Evolutionary conservation across 2,329 filamentous ascomycete genomes (phyloP).

Genomic region (Pleomassaria siparia): DNA sequence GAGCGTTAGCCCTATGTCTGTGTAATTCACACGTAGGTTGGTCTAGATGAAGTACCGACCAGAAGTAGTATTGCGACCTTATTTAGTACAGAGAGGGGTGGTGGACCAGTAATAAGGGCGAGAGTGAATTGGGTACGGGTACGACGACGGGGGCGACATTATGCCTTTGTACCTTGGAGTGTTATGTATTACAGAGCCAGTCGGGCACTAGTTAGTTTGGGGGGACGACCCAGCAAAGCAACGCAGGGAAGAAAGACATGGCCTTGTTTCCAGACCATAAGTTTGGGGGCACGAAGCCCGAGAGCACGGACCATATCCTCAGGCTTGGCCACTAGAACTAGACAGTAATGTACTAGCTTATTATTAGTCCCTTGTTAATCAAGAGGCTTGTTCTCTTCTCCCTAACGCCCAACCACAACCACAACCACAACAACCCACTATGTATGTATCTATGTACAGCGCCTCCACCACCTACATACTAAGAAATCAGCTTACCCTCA

Average conservation of each 20-base stretch:
- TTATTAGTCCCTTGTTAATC: background rate
- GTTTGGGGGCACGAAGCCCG: background rate
- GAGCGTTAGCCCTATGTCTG: background rate
- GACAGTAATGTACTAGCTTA: background rate
- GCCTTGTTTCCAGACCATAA: conserved; percentile 1
- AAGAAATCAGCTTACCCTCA: no score
- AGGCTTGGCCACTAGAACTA: no score
- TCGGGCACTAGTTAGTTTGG: background rate
- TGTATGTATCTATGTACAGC: background rate
- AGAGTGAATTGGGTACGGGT: background rate
- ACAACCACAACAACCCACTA: background rate
- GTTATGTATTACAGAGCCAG: background rate
- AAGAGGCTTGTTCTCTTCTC: no score
- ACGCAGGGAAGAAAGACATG: background rate
- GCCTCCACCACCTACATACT: background rate
- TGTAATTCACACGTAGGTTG: background rate
- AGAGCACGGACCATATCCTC: background rate
- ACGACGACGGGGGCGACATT: background rate
- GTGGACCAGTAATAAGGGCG: background rate
- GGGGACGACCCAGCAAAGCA: background rate
- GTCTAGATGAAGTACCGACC: background rate
- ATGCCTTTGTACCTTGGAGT: no score
- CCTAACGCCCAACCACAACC: background rate
- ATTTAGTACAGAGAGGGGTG: background rate
- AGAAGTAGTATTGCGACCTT: no score